Base-by-base conservation (phyloP, 169 alveolate genomes). In the Plasmodium vinckei region DNA sequence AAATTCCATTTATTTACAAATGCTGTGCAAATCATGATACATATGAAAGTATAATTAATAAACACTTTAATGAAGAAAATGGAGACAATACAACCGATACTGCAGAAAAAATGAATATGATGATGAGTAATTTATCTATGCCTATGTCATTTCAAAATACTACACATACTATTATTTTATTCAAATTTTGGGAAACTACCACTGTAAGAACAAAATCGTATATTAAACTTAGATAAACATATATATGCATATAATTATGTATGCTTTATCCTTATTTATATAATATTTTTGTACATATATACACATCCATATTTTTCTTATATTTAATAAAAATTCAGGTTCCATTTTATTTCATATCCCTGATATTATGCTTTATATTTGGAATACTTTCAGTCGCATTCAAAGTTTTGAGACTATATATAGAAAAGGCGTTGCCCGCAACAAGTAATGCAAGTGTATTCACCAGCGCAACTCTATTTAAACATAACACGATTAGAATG, bases 131-230 rank as follows among this genome's bases (percentile, higher is more conserved):
- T 19, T 42, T 57, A 68, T 9, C 88, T 1, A 75, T 75, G 88
- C 88, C 88, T 19, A 75, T 75, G 88, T 63, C 88, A 19, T 75
- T 75, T 63, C 88, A 75, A 12, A 13, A 51, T 63, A 46, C 88
- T 9, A 75, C 75, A 17, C 88, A 75, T 33, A 75, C 88, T 27
- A 75, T 75, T n/a, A 75, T 75, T 33, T 75, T 75, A 68, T 75
- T 75, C 56, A 75, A 75, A 15, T 63, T 49, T 47, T 75, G 88
- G 88, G 88, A 75, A 75, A 75, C 88, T 4, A n/a, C 19, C 47
- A 61, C 68, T 17, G 88, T 75, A 63, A 75, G 17, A 6, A 39
- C 19, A 61, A 25, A 23, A 61, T 23, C 12, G 17, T 54, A 54
- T 54, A 54, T 10, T 12, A 33, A 33, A 3, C 59, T 4, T 51